Evolutionary conservation across 805 yeast genomes (phyloP), one percentile per base, ranked within the genome.

Genomic region (Maudiozyma bulderi): DNA sequence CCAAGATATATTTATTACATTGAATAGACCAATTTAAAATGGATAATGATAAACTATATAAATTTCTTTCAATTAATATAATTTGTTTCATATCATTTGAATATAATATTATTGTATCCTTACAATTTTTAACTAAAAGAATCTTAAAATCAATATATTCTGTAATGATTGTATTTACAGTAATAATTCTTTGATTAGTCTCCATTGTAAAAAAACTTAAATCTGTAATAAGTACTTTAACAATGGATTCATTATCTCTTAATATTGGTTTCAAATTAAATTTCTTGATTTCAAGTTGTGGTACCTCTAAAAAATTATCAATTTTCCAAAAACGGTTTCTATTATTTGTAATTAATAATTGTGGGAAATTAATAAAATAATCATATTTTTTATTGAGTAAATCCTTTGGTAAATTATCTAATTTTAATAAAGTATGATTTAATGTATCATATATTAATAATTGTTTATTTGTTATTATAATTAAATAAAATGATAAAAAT

Each of bases 181-280:
- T 35, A 9, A 52, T 26, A 3, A 50, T 28, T 44, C 55, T 50
- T 42, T 50, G 40, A 33, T 44, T 48, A 6, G 54, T 50, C 42
- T 47, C 52, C 5, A 43, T 7, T 7, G 43, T 38, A 15, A 30
- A 45, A 6, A 28, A n/a, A 14, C 9, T n/a, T 29, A 35, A 15
- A 48, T 38, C n/a, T 40, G 26, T 15, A 30, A 28, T 32, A 8
- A 28, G n/a, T 28, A 47, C 26, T 13, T 39, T 11, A 15, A 14
- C n/a, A 13, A 48, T 5, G n/a, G 26, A 11, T 46, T 49, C 51
- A 9, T 39, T n/a, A 26, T 38, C 48, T 32, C 40, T 31, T 29
- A 49, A 29, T 5, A 49, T n/a, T 32, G 45, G 39, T 34, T 33
- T 11, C 8, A 46, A 30, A 41, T 47, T 47, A 32, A 43, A 50